A percentile compares a stretch with the other conserved stretches of the same genome.
phyloP scores from a whole-genome alignment of 2,329 filamentous ascomycete genomes.

The Pyricularia sp. region DNA sequence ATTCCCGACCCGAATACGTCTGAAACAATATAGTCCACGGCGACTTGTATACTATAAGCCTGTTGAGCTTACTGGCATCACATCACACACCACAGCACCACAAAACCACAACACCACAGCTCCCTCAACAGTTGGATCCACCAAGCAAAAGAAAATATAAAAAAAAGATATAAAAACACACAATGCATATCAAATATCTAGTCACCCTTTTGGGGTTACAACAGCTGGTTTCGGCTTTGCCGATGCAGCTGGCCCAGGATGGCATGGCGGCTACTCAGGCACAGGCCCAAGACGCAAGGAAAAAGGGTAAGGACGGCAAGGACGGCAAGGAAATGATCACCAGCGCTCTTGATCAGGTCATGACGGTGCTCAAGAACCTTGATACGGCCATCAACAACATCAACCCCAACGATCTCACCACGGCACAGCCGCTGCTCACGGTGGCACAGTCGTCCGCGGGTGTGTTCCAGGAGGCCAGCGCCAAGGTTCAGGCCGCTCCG shows the following conservation, averaged over 20 bases:
- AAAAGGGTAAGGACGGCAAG: not conserved
- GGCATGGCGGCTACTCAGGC: not conserved
- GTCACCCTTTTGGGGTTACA: not conserved
- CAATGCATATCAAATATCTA: not conserved
- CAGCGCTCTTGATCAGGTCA: not conserved
- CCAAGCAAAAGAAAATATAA: not conserved
- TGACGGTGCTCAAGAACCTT: not conserved
- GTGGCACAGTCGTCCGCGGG: constrained; percentile 1
- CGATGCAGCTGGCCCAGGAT: not conserved
- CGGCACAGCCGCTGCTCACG: not conserved
- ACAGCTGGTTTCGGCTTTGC: not conserved
- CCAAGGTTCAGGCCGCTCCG: constrained; percentile 18
- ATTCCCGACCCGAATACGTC: not conserved
- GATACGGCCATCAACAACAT: not conserved
- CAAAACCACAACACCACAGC: too few relatives aligned
- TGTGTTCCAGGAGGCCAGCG: constrained; percentile 12
- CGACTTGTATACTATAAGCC: not conserved
- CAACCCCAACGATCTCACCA: not conserved
- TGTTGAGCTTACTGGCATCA: not conserved
- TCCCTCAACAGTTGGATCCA: not conserved
- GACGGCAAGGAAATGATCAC: not conserved
- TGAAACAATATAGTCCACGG: not conserved
- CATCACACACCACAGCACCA: not conserved
- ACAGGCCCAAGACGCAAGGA: not conserved
- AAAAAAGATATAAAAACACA: not conserved